Percentiles rank a stretch among this genome's conserved stretches.
Evolutionary conservation across 2,329 filamentous ascomycete species (phyloP).

Genomic region (Fusarium humuli): DNA sequence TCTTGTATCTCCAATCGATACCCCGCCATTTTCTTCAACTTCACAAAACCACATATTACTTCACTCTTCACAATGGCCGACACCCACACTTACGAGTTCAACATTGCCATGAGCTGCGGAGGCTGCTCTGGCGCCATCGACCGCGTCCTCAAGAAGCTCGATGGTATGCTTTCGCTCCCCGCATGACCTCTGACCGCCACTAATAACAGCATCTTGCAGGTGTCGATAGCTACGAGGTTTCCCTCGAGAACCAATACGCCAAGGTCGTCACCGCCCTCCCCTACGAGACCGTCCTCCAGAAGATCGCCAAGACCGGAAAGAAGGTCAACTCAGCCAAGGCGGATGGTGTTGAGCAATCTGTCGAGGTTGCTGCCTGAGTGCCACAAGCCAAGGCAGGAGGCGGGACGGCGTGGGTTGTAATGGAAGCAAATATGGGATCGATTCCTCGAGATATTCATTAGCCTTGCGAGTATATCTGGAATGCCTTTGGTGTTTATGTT

Average conservation of each 20-base stretch:
- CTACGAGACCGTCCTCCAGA: constrained; percentile 85
- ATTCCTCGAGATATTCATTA: constrained; percentile 34
- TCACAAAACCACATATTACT: background rate
- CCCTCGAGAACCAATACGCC: constrained; percentile 86
- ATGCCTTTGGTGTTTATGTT: constrained; percentile 39
- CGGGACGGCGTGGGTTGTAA: constrained; percentile 4
- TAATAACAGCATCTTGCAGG: constrained; percentile 62
- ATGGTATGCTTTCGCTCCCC: constrained; percentile 68
- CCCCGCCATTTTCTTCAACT: constrained; percentile 37
- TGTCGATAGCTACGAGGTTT: constrained; percentile 87
- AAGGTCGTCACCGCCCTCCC: constrained; percentile 77
- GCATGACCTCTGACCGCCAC: background rate
- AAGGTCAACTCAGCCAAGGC: constrained; percentile 82
- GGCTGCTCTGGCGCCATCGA: constrained; percentile 96
- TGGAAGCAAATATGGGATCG: constrained; percentile 6
- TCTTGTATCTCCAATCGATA: constrained; percentile 22
- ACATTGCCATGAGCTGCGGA: constrained; percentile 92
- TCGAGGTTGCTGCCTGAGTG: constrained; percentile 56
- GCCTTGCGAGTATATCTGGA: constrained; percentile 33
- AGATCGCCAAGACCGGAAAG: constrained; percentile 97
- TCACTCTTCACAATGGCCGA: constrained; percentile 69
- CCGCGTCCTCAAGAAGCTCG: constrained; percentile 90
- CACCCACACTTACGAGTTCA: constrained; percentile 93
- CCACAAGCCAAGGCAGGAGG: background rate
- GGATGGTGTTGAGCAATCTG: constrained; percentile 70